Conservation (phyloP, 2,329 filamentous ascomycete genomes). For the Penicillium capsulatum region DNA sequence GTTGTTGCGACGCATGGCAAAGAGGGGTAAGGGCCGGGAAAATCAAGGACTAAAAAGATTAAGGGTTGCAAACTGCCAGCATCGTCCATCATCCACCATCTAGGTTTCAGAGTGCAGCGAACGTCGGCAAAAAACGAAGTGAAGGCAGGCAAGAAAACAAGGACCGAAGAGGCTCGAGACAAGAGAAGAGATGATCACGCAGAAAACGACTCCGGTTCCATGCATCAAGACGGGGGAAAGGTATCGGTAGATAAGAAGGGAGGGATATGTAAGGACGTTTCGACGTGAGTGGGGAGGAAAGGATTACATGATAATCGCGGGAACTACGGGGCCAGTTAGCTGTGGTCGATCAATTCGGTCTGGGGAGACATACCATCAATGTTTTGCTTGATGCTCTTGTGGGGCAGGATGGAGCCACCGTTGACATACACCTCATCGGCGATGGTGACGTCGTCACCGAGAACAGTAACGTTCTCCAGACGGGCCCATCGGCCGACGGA, state of each 20-base stretch:
- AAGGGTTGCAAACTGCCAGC: slow-evolving; percentile 19
- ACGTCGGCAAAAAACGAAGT: slow-evolving; percentile 13
- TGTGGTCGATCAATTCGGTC: slow-evolving; percentile 2
- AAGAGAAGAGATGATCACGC: slow-evolving; percentile 27
- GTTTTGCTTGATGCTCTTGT: slow-evolving; percentile 99
- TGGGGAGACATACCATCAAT: slow-evolving; percentile 64
- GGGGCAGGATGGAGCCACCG: slow-evolving; percentile 86
- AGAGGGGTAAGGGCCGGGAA: not conserved
- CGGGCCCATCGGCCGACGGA: slow-evolving; percentile 92
- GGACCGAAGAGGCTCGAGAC: slow-evolving; percentile 12
- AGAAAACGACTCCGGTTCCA: slow-evolving; percentile 38
- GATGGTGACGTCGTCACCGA: slow-evolving; percentile 96
- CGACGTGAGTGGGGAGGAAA: slow-evolving; percentile 25
- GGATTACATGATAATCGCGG: slow-evolving; percentile 49
- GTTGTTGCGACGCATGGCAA: not conserved
- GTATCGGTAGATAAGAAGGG: slow-evolving; percentile 23
- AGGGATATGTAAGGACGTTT: slow-evolving; percentile 24
- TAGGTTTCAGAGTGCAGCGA: slow-evolving; percentile 28
- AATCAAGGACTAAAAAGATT: slow-evolving; percentile 22
- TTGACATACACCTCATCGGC: slow-evolving; percentile 99
- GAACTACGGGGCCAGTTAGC: slow-evolving; percentile 31
- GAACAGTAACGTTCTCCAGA: slow-evolving; percentile 94
- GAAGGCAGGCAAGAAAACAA: slow-evolving; percentile 16
- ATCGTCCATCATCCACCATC: slow-evolving; percentile 28
- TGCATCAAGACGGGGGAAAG: slow-evolving; percentile 31